Evolutionary conservation across 2,329 filamentous ascomycete genomes (phyloP), one percentile per base, ranked within the genome.

Genomic region (Colletotrichum nymphaeae): DNA sequence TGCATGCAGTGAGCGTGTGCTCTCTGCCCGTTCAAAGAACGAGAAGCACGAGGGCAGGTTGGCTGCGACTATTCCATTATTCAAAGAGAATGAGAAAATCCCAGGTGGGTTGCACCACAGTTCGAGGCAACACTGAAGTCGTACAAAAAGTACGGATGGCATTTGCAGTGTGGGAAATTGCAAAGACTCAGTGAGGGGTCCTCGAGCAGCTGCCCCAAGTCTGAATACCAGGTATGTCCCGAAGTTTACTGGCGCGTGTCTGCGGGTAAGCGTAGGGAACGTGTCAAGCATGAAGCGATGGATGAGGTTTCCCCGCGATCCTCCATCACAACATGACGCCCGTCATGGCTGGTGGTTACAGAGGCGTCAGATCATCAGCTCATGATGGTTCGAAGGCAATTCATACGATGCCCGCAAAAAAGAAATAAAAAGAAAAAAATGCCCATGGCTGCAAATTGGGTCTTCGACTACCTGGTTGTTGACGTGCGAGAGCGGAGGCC

Each of bases 401-500:
- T 49, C 59, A 42, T 72, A 73, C 66, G 66, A 73, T 69, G 30
- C 66, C 59, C 70, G 66, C 66, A 73, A 28, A 53, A 69, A 69
- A 60, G 70, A 65, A 69, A 59, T 66, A 19, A 42, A 73, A 60
- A 64, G 59, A 62, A 60, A 62, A 60, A 64, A 64, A 62, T 1
- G 8, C 60, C 26, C 19, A 24, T 12, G 19, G 46, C 30, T 46
- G 53, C 66, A 59, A 32, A 35, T 55, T 22, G 62, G 28, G 22
- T 55, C 42, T 19, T 49, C 57, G 53, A 56, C 22, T 56, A 35
- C 64, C 60, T 65, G 60, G 67, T 63, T 62, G 49, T 70, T 65
- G 60, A 66, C 56, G 60, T 73, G 71, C 60, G 56, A 73, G 55
- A 73, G 70, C 70, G 70, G 70, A 70, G 67, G 56, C 57, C 19